Base-by-base conservation (phyloP, 2,329 filamentous ascomycete species). In the Fusarium xyrophilum region DNA sequence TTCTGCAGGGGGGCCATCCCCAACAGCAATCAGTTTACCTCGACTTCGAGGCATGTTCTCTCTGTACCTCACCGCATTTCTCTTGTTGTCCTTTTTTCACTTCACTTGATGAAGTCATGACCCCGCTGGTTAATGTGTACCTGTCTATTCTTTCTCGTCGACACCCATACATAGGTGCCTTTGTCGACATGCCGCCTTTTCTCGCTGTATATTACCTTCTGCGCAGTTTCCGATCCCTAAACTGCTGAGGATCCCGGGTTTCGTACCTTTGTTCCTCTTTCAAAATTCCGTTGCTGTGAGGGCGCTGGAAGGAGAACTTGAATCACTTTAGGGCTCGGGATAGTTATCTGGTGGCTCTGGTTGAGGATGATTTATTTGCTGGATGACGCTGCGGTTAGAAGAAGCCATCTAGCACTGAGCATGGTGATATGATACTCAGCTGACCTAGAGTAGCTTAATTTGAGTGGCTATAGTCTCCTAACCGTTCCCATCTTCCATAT, bases 71-170 rank as follows among this genome's bases (percentile, higher is more conserved):
- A 55, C 60, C 27, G 51, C 57, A 54, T 54, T 40, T 61, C 63
- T 63, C 65, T 53, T 56, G 48, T 60, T 51, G 15, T 40, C 6
- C 13, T 10, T 8, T 25, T 63, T 59, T 17, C 14, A 68, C 63
- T 75, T 67, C 65, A 63, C 67, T 73, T 79, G 72, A 77, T 67
- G 75, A 78, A 71, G 69, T 72, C 70, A 78, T 74, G 77, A 77
- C 72, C 74, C 74, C 65, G 61, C 67, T 67, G 72, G 72, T 75
- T 78, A 77, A 78, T 79, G 69, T 78, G 65, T 77, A 72, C 67
- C 74, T 78, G 68, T 76, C 63, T 76, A 72, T 71, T 75, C 51
- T 57, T 61, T 53, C 47, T 57, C 48, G 57, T 44, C 62, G 58
- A 47, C 38, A 42, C 52, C 33, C 59, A 62, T 65, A 63, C 63